Evolutionary conservation across 495 filamentous ascomycete genomes (phyloP).

Genomic region (Parathielavia appendiculata): DNA sequence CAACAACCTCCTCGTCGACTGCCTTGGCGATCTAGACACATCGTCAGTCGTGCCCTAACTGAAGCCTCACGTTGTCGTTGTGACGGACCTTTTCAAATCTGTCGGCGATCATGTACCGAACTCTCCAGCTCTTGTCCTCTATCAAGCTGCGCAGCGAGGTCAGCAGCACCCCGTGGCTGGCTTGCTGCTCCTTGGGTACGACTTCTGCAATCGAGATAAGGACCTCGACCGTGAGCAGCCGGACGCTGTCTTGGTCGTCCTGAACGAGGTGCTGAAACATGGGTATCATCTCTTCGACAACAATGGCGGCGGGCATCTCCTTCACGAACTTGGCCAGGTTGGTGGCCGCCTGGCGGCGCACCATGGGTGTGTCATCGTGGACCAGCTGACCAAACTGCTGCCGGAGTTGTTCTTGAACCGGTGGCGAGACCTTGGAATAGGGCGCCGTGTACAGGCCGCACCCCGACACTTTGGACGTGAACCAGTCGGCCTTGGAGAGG

Average conservation of each 20-base stretch:
- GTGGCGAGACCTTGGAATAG: conserved; percentile 77
- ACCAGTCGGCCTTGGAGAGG: conserved; percentile 99
- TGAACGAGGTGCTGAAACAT: conserved; percentile 92
- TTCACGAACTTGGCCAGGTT: conserved; percentile 97
- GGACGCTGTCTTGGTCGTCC: conserved; percentile 96
- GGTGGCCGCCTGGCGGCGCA: conserved; percentile 90
- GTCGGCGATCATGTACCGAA: conserved; percentile 98
- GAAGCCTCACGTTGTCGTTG: not conserved
- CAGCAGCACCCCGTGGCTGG: conserved; percentile 87
- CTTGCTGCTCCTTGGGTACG: conserved; percentile 95
- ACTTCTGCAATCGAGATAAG: conserved; percentile 95
- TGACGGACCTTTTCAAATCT: conserved; percentile 84
- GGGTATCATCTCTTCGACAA: conserved; percentile 98
- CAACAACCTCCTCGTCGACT: conserved; percentile 93
- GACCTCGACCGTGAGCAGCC: conserved; percentile 92
- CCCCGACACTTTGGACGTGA: conserved; percentile 97
- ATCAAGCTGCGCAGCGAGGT: conserved; percentile 86
- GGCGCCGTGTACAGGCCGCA: conserved; percentile 90
- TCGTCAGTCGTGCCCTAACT: conserved; percentile 6
- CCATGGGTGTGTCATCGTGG: conserved; percentile 98
- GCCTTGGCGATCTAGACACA: conserved; percentile 81
- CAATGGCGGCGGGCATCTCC: conserved; percentile 81
- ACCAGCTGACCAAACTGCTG: conserved; percentile 88
- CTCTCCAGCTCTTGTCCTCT: conserved; percentile 98
- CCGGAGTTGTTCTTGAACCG: conserved; percentile 82